A percentile compares a stretch with the other conserved stretches of the same genome.
Evolutionary conservation across 164 flowering plant genomes (phyloP).

Genomic region (Annona cherimola): DNA sequence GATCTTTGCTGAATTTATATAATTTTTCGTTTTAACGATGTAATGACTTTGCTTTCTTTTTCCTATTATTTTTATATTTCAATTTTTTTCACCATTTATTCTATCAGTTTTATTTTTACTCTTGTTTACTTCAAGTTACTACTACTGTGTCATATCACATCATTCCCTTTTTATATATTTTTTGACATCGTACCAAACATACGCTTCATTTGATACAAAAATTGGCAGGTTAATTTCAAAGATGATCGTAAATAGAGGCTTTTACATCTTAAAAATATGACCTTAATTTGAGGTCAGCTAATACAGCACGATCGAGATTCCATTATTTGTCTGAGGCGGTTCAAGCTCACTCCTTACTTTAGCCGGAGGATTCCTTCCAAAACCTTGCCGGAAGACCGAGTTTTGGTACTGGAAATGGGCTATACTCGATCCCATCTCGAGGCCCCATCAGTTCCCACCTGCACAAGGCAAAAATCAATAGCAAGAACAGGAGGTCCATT

Average conservation of each 20-base stretch:
- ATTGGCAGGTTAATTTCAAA: background rate
- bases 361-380: constrained; percentile 39
- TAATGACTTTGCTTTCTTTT: too few relatives aligned
- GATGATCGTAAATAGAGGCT: background rate
- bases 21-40: too few relatives aligned
- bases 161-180: too few relatives aligned
- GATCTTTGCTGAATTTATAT: too few relatives aligned
- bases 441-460: constrained; percentile 78
- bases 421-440: constrained; percentile 54
- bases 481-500: background rate
- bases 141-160: too few relatives aligned
- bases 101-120: too few relatives aligned
- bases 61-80: too few relatives aligned
- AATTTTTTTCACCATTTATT: too few relatives aligned
- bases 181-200: too few relatives aligned
- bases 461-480: constrained; percentile 14
- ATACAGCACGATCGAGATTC: background rate
- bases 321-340: background rate
- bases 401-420: constrained; percentile 78
- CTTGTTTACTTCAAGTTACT: too few relatives aligned
- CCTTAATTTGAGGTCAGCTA: too few relatives aligned
- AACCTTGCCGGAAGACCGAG: constrained; percentile 75
- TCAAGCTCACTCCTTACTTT: constrained; percentile 9
- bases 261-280: too few relatives aligned
- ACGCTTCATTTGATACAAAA: background rate